These are phyloP conservation scores for Phytopythium boreale DNA, from an alignment of 352 stramenopile species.

Conservation along the genomic window DNA sequence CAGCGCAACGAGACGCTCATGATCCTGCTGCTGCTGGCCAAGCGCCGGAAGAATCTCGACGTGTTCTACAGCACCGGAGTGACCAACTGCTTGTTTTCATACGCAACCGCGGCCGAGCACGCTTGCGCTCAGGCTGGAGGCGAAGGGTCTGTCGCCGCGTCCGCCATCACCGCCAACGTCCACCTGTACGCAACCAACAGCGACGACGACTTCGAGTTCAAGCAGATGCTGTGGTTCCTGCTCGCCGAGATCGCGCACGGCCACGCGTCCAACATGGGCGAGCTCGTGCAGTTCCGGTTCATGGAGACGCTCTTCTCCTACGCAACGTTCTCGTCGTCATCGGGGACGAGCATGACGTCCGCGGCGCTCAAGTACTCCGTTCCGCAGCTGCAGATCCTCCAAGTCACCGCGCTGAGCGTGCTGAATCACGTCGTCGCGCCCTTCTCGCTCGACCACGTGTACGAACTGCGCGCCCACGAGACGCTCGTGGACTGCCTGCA, in stretches of 20 bases:
- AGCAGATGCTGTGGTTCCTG: constrained; percentile 71
- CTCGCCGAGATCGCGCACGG: constrained; percentile 48
- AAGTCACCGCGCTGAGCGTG: constrained; percentile 53
- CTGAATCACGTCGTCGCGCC: constrained; percentile 47
- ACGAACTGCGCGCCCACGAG: constrained; percentile 46
- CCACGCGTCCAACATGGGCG: constrained; percentile 46
- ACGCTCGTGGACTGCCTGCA: constrained; percentile 53
- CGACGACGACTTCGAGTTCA: constrained; percentile 82
- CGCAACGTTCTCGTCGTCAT: constrained; percentile 20
- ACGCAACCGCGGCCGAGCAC: constrained; percentile 52
- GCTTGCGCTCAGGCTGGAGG: constrained; percentile 12
- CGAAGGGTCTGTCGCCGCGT: constrained; percentile 15
- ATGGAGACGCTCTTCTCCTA: constrained; percentile 61
- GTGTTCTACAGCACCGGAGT: constrained; percentile 61
- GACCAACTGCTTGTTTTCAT: constrained; percentile 57
- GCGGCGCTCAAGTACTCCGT: constrained; percentile 34
- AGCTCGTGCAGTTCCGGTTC: constrained; percentile 71
- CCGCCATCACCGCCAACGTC: constrained; percentile 47
- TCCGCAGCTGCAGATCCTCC: constrained; percentile 47
- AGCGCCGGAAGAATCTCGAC: constrained; percentile 39
- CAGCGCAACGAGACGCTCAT: constrained; percentile 76
- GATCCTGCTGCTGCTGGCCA: constrained; percentile 56
- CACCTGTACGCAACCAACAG: constrained; percentile 65
- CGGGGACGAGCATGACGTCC: constrained; percentile 11
- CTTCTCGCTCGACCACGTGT: constrained; percentile 54